A percentile compares a stretch with the other conserved stretches of the same genome.
Conservation (phyloP, 2,329 filamentous ascomycete species). For the Aspergillus sp. region DNA sequence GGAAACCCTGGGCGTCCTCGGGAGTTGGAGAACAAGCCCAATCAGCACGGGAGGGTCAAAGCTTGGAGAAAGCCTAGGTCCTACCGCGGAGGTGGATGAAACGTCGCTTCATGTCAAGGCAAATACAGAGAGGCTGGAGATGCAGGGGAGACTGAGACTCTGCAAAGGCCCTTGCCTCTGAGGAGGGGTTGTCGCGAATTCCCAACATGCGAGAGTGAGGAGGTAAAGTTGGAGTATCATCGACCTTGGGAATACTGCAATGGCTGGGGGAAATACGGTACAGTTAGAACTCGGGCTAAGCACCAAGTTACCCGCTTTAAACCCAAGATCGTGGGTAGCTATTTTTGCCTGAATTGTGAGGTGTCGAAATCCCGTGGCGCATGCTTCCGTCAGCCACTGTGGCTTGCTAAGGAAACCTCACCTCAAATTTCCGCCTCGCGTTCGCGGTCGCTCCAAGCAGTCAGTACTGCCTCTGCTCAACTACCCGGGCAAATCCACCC, state of each 20-base stretch:
- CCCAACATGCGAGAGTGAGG: background rate
- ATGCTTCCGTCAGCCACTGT: constrained; percentile 9
- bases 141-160: background rate
- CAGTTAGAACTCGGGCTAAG: background rate
- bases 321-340: background rate
- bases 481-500: background rate
- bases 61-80: background rate
- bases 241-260: background rate
- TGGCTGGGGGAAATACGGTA: constrained; percentile 11
- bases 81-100: background rate
- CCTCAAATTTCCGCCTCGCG: constrained; percentile 37
- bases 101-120: background rate
- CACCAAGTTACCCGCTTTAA: too few species aligned
- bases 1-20: background rate
- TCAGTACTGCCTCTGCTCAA: constrained; percentile 3
- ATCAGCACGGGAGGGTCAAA: background rate
- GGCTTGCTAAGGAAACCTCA: constrained; percentile 24
- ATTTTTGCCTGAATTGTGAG: constrained; percentile 20
- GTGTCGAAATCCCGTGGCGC: constrained; percentile 19
- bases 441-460: constrained; percentile 24
- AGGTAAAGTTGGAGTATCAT: background rate
- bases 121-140: background rate
- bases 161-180: background rate
- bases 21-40: background rate
- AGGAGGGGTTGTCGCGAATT: background rate